phyloP scores from a whole-genome alignment of 306 rosid species.

The Sechiopsis laciniata region DNA sequence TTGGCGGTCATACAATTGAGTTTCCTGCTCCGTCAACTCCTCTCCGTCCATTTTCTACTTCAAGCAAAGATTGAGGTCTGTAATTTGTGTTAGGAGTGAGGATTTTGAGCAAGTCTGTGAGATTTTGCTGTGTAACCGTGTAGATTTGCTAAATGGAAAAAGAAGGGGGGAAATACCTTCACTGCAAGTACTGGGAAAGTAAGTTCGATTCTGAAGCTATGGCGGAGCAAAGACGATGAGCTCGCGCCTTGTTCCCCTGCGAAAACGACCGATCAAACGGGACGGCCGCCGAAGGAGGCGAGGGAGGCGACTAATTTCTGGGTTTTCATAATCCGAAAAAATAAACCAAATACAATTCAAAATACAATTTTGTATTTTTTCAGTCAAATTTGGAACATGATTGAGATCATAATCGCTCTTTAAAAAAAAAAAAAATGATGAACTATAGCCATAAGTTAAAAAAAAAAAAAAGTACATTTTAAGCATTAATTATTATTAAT shows the following conservation, averaged over 20 bases:
- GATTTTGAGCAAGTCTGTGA: background rate
- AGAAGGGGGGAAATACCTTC: background rate
- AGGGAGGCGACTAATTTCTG: background rate
- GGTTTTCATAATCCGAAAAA: background rate
- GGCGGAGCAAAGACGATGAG: background rate
- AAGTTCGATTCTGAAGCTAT: background rate
- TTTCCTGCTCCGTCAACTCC: constrained; percentile 91
- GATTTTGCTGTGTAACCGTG: background rate
- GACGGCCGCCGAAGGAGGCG: background rate
- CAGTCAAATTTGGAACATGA: too few relatives aligned
- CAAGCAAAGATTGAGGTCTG: constrained; percentile 3
- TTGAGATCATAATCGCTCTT: too few relatives aligned
- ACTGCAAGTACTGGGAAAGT: background rate
- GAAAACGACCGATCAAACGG: background rate
- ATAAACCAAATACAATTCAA: background rate
- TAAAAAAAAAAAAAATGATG: too few relatives aligned
- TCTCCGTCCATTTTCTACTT: constrained; percentile 69
- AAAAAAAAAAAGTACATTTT: too few relatives aligned
- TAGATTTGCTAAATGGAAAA: background rate
- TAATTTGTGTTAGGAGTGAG: background rate
- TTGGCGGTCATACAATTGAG: constrained; percentile 92
- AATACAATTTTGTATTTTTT: too few relatives aligned
- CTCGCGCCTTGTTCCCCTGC: background rate
- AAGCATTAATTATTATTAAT: too few relatives aligned
- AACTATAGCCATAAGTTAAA: too few relatives aligned